These are phyloP conservation scores for Agapanthus africanus DNA, from an alignment of 106 monocot species.

Conservation along the genomic window DNA sequence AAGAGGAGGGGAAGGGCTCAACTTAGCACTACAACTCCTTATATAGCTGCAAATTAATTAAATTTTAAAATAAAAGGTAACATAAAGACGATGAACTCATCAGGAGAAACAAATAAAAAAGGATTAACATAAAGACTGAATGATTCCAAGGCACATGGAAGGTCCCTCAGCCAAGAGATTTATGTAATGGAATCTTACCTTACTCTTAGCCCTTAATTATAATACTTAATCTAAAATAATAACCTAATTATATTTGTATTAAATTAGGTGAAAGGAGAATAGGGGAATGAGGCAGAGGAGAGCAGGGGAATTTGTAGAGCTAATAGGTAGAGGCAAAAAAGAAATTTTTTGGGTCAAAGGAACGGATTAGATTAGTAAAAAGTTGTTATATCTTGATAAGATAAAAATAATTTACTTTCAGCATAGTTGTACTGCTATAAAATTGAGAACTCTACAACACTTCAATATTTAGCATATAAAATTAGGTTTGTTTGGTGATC, in stretches of 20 bases:
- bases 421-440: too few species aligned
- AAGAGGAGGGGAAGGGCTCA: constrained; percentile 4
- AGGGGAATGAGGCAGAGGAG: not conserved
- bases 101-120: not conserved
- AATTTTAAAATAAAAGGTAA: not conserved
- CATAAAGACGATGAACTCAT: not conserved
- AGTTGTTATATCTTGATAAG: not conserved
- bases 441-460: too few species aligned
- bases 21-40: not conserved
- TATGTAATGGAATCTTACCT: not conserved
- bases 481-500: too few species aligned
- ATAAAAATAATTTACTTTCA: not conserved
- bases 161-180: constrained; percentile 4
- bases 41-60: constrained; percentile 4
- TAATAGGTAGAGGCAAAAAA: not conserved
- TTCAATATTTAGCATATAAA: too few species aligned
- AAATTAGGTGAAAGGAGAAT: not conserved
- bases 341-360: not conserved
- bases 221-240: not conserved
- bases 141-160: constrained; percentile 16
- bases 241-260: not conserved
- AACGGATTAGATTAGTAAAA: not conserved
- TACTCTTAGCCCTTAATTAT: not conserved
- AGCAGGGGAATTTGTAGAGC: not conserved
- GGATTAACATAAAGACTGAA: constrained; percentile 3